Evolutionary conservation across 1,284 basidiomycete genomes (phyloP).

Genomic region (Uromyces viciae-fabae): DNA sequence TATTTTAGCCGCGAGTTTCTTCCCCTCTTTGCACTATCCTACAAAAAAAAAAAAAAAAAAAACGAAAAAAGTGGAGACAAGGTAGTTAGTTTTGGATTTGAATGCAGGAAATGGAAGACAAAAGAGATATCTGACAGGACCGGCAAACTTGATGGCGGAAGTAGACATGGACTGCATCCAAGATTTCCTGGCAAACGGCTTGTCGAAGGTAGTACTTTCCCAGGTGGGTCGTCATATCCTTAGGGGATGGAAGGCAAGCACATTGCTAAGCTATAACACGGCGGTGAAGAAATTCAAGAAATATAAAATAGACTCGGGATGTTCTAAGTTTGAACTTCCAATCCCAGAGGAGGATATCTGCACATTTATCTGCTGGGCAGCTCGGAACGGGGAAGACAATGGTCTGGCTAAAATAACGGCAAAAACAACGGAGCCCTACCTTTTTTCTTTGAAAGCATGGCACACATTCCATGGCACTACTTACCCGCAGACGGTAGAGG

Average conservation of each 20-base stretch:
- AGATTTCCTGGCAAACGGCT: too few relatives aligned
- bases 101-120: too few relatives aligned
- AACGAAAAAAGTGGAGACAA: too few relatives aligned
- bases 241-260: neutral
- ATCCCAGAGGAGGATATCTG: neutral
- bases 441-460: neutral
- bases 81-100: too few relatives aligned
- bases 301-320: neutral
- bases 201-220: too few relatives aligned
- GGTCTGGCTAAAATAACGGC: neutral
- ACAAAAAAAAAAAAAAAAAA: too few relatives aligned
- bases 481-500: neutral
- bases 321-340: neutral
- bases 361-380: constrained; percentile 18
- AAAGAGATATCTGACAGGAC: too few relatives aligned
- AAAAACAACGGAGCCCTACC: neutral
- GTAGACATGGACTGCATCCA: too few relatives aligned
- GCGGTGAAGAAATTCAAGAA: neutral
- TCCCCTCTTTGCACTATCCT: too few relatives aligned
- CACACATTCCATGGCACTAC: neutral
- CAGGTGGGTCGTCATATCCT: neutral
- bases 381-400: neutral
- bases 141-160: too few relatives aligned
- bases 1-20: too few relatives aligned
- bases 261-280: neutral